Base-by-base conservation (phyloP, 2,329 filamentous ascomycete genomes). In the Hypoxylon sp. region DNA sequence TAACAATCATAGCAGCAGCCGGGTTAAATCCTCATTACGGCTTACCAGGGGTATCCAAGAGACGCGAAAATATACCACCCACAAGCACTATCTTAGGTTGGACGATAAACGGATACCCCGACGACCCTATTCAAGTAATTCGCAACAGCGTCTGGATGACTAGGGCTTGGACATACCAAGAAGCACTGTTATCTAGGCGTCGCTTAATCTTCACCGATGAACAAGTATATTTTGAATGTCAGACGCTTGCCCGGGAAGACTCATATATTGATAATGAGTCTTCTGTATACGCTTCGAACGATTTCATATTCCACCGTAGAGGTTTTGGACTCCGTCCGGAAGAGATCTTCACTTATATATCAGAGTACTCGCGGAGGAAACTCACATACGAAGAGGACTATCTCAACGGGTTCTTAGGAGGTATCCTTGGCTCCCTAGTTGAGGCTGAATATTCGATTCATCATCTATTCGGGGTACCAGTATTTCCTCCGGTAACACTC, bases 111-210 rank as follows among this genome's bases (percentile, higher is more conserved):
- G 33, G 51, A 6, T 39, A 9, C 51, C 33, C 33, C 14, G 51
- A 39, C 9, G 6, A 54, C n/a, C 31, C 35, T 3, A 2, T 3
- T 6, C 13, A 17, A 54, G 17, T 10, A 11, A 17, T 8, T 13
- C 17, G n/a, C 26, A 26, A 26, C 26, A 50, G 13, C 17, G 13
- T 29, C n/a, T 64, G 61, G 61, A 39, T 26, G 17, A 47, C 61
- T 22, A 64, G 61, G 24, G 61, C 24, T 3, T 64, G 61, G 61
- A 64, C 61, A 3, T 64, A 52, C 17, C 53, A 64, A 48, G 61
- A 64, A 19, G 48, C 47, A 1, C n/a, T 59, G 1, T 13, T 58
- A 13, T 50, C 61, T 13, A 51, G 14, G 31, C 37, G 61, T 14
- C 47, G 54, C 3, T 14, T 64, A 2, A n/a, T 59, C 8, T 64